Evolutionary conservation across 1,284 basidiomycete genomes (phyloP).

Genomic region (Flammula alnicola): DNA sequence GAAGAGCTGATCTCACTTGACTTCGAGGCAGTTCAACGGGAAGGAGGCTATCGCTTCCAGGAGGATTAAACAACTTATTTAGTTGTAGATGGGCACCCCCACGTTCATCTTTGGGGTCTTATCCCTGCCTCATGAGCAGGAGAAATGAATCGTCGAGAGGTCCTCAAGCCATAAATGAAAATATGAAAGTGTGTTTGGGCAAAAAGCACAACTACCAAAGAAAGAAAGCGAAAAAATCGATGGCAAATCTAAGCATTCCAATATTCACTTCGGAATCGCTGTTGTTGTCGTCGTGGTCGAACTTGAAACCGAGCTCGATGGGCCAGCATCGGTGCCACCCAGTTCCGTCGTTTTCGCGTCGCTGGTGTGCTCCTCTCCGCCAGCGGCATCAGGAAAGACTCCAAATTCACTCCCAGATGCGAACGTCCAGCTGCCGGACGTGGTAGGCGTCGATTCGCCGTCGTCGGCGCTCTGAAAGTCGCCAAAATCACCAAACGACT

Average conservation of each 20-base stretch:
- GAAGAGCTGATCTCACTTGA: conserved; percentile 66
- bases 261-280: background rate
- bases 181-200: conserved; percentile 1
- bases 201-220: conserved; percentile 4
- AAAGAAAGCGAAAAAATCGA: background rate
- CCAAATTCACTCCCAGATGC: conserved; percentile 22
- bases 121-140: too few species aligned
- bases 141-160: too few species aligned
- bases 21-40: conserved; percentile 68
- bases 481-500: conserved; percentile 76
- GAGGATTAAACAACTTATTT: conserved; percentile 11
- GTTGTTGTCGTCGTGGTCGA: background rate
- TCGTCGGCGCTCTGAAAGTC: conserved; percentile 68
- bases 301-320: conserved; percentile 5
- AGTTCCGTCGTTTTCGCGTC: background rate
- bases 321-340: background rate
- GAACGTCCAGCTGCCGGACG: conserved; percentile 29
- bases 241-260: background rate
- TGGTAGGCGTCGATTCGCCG: conserved; percentile 25
- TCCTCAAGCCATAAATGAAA: background rate
- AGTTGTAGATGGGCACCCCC: background rate
- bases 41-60: conserved; percentile 58
- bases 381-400: conserved; percentile 8
- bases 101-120: too few species aligned
- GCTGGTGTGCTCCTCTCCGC: conserved; percentile 2